Conservation (phyloP, 2,329 filamentous ascomycete species). For the Apiospora hydei region DNA sequence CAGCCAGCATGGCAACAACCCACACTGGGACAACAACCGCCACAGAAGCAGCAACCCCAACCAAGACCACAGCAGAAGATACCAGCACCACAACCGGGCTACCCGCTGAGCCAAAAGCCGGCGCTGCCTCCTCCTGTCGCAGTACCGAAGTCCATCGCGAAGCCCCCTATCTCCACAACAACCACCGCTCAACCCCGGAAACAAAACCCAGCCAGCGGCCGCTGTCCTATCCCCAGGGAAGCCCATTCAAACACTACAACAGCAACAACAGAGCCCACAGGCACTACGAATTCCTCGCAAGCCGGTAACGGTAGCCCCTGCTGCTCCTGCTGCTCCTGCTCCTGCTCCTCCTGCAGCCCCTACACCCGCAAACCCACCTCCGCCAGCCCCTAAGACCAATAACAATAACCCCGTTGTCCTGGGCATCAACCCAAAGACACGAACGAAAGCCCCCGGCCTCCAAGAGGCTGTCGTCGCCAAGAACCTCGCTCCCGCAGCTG, state of each 20-base stretch:
- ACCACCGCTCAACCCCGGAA: not conserved
- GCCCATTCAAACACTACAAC: not conserved
- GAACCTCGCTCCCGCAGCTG: no score
- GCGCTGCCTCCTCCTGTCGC: not conserved
- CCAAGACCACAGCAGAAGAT: not conserved
- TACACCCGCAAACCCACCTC: no score
- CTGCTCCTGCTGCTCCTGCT: not conserved
- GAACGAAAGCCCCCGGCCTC: not conserved
- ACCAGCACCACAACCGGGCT: not conserved
- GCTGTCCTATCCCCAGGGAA: no score
- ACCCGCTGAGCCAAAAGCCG: not conserved
- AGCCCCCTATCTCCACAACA: not conserved
- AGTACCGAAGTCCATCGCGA: not conserved
- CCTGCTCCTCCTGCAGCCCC: not conserved
- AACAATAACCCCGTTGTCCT: not conserved
- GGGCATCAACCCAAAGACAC: no score
- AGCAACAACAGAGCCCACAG: not conserved
- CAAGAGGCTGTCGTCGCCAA: not conserved
- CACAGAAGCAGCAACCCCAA: not conserved
- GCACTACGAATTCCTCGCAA: not conserved
- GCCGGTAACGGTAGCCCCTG: not conserved
- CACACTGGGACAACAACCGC: no score
- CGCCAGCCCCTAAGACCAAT: not conserved
- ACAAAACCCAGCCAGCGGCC: not conserved
- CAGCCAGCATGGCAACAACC: not conserved